Evolutionary conservation across 169 alveolate species (phyloP).

Genomic region (Cryptosporidium andersoni): DNA sequence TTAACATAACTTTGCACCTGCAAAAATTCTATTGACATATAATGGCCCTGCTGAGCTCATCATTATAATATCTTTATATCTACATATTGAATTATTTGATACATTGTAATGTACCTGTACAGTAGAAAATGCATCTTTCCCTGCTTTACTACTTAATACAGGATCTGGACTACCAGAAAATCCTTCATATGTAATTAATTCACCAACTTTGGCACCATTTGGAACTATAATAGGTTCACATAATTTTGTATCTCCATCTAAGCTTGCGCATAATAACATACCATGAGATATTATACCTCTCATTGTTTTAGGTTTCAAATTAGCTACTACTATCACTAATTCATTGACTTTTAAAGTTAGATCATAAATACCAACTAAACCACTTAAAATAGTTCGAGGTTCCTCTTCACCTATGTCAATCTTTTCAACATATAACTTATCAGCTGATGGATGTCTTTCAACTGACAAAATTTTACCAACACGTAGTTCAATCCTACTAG

Average conservation of each 20-base stretch:
- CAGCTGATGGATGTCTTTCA: constrained; percentile 84
- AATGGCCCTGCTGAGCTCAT: constrained; percentile 67
- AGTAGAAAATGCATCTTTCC: constrained; percentile 79
- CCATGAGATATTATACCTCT: constrained; percentile 84
- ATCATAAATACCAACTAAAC: constrained; percentile 75
- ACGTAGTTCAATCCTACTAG: constrained; percentile 77
- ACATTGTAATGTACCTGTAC: constrained; percentile 74
- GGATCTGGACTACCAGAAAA: constrained; percentile 78
- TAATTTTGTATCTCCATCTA: constrained; percentile 39
- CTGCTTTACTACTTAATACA: constrained; percentile 78
- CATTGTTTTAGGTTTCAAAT: constrained; percentile 80
- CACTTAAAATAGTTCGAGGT: constrained; percentile 80
- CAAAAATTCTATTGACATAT: constrained; percentile 21
- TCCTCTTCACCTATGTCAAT: constrained; percentile 86
- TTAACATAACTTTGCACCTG: constrained; percentile 19
- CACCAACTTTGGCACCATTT: constrained; percentile 76
- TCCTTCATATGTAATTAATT: constrained; percentile 73
- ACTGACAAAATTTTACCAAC: constrained; percentile 84
- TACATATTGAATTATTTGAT: constrained; percentile 10
- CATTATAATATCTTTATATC: constrained; percentile 35
- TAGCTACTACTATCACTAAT: constrained; percentile 82
- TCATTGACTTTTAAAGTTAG: constrained; percentile 80
- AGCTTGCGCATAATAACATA: constrained; percentile 78
- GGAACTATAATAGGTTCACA: constrained; percentile 73
- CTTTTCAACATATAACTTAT: constrained; percentile 85